Conservation (phyloP, 257 asterid species). For the Solanum medicagineum region DNA sequence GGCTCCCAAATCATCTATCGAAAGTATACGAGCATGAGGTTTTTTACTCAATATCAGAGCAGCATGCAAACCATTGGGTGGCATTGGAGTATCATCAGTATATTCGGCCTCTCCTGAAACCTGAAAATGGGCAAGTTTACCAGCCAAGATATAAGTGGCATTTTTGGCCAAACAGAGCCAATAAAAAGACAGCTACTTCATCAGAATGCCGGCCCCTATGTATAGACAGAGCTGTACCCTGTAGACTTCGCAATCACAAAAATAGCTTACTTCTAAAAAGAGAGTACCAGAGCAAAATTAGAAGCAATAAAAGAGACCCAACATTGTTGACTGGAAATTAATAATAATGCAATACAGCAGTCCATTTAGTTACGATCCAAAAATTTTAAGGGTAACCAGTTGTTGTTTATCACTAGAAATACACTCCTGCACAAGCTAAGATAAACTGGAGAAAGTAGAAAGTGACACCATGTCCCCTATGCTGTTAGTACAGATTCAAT, state of each 20-base stretch:
- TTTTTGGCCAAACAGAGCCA: background rate
- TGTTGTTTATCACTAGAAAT: background rate
- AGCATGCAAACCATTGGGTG: conserved; percentile 78
- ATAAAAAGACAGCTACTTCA: background rate
- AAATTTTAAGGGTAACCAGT: background rate
- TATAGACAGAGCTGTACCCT: background rate
- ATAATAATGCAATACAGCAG: background rate
- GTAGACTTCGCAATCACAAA: background rate
- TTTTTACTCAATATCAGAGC: conserved; percentile 69
- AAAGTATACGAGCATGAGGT: conserved; percentile 82
- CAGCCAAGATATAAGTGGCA: conserved; percentile 3
- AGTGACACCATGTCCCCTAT: background rate
- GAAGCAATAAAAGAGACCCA: background rate
- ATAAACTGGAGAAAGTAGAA: background rate
- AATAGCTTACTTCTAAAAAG: background rate
- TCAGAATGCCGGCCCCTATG: background rate
- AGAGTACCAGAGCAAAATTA: background rate
- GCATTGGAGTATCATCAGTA: conserved; percentile 88
- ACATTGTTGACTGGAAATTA: background rate
- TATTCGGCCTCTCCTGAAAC: conserved; percentile 98
- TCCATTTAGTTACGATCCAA: background rate
- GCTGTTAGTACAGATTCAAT: background rate
- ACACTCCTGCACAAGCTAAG: background rate
- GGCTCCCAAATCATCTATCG: conserved; percentile 62
- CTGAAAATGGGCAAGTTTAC: conserved; percentile 24